A percentile compares a stretch with the other conserved stretches of the same genome.
Conservation (phyloP, 352 stramenopile genomes). For the Globisporangium takayamanum region DNA sequence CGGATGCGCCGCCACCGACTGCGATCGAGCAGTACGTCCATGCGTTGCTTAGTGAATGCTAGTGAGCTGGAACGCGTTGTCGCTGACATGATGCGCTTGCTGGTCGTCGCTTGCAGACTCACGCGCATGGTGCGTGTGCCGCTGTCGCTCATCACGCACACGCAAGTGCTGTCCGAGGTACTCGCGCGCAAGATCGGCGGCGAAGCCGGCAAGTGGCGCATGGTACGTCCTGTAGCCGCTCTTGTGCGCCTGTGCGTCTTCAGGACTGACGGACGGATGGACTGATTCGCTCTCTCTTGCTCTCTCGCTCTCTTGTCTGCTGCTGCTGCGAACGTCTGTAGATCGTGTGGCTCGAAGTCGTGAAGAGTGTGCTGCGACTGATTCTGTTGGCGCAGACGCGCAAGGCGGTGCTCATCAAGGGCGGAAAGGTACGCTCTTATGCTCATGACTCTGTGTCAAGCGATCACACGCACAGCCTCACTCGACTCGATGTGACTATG, state of each 20-base stretch:
- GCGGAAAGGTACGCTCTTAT: conserved; percentile 35
- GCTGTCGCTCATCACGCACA: conserved; percentile 68
- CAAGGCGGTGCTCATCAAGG: conserved; percentile 45
- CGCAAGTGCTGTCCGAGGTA: conserved; percentile 78
- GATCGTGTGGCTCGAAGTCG: conserved; percentile 73
- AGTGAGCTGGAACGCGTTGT: background rate
- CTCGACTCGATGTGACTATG: background rate
- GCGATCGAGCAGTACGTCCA: conserved; percentile 22
- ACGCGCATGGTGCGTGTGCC: conserved; percentile 56
- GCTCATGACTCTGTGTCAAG: background rate
- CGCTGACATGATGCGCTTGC: background rate
- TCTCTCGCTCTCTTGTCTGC: background rate
- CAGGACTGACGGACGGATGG: background rate
- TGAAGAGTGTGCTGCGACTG: conserved; percentile 67
- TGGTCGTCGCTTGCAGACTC: conserved; percentile 22
- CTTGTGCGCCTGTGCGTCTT: background rate
- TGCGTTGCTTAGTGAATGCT: background rate
- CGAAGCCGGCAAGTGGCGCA: conserved; percentile 58
- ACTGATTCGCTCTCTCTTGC: background rate
- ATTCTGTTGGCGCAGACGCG: conserved; percentile 57
- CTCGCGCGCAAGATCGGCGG: conserved; percentile 62
- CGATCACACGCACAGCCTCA: background rate
- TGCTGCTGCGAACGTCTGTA: conserved; percentile 12
- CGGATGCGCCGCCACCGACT: conserved; percentile 14
- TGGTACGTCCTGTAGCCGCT: conserved; percentile 29